Conservation (phyloP, 1,139 yeast genomes). For the Debaryomyces robertsiae region DNA sequence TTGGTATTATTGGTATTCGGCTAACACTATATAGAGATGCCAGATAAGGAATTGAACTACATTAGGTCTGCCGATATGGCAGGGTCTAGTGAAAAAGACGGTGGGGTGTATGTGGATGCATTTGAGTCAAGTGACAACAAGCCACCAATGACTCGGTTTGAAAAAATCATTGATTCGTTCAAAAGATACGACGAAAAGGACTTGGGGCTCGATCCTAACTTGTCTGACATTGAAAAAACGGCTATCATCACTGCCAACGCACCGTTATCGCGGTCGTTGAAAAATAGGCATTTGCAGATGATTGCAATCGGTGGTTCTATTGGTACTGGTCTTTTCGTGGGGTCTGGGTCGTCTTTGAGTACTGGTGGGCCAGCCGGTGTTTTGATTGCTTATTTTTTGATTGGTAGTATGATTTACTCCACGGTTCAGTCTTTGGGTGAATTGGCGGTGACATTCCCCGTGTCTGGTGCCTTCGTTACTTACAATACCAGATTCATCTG, state of each 20-base stretch:
- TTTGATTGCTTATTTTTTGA: conserved; percentile 58
- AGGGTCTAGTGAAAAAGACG: conserved; percentile 39
- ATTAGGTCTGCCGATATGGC: conserved; percentile 43
- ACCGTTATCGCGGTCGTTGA: conserved; percentile 66
- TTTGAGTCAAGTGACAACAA: conserved; percentile 34
- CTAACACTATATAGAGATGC: conserved; percentile 22
- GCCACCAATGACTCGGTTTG: conserved; percentile 39
- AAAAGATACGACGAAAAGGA: conserved; percentile 51
- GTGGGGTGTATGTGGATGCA: conserved; percentile 47
- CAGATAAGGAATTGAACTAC: conserved; percentile 47
- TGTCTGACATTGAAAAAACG: conserved; percentile 68
- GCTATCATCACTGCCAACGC: conserved; percentile 68
- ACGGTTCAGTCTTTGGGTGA: conserved; percentile 76
- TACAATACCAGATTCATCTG: conserved; percentile 69
- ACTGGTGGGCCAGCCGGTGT: conserved; percentile 80
- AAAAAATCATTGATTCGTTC: conserved; percentile 55
- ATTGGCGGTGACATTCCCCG: conserved; percentile 70
- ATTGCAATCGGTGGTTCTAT: conserved; percentile 88
- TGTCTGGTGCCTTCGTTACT: conserved; percentile 72
- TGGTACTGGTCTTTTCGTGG: conserved; percentile 78
- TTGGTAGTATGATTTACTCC: conserved; percentile 54
- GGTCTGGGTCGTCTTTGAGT: conserved; percentile 56
- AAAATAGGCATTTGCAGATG: conserved; percentile 72
- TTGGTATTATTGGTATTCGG: background rate
- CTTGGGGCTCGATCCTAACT: conserved; percentile 64